Evolutionary conservation across 768 basidiomycete species (phyloP), one percentile per base, ranked within the genome.

Genomic region (Boletus eberwhitei): DNA sequence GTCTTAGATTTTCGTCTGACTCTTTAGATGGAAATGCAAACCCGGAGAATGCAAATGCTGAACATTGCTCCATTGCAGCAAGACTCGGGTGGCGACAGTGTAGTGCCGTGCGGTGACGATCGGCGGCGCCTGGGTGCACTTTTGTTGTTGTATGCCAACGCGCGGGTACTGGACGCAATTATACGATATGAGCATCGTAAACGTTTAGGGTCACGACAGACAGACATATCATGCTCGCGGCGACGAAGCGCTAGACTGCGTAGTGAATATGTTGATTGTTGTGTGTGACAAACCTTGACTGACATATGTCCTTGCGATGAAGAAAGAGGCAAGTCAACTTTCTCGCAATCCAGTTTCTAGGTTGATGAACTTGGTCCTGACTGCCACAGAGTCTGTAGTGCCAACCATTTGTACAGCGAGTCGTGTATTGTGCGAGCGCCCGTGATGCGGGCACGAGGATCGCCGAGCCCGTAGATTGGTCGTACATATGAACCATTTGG

Each of bases 401-500:
- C 29, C 29, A 29, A 8, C 29, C 29, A 9, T 1, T 29, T 8
- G 29, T 29, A 29, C 7, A 29, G 8, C 8, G 29, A 29, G 8
- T 29, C 1, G 29, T 29, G 29, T 29, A 24, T 24, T 24, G 24
- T 24, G 24, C 4, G 21, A 11, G 8, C 9, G 14, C 8, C 21
- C 3, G 37, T 5, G 12, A 35, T 24, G 35, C 26, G 19, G 13
- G 21, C 52, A 50, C 16, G 48, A 21, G 76, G 50, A 61, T 85
- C 31, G 80, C 82, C 13, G 75, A 83, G 57, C 77, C 78, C 85
- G 84, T 57, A 86, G 86, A 14, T 49, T 86, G 35, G 79, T 85
- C 52, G 84, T 84, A 42, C 19, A 55, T 63, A 24, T 22, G 7
- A 51, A 52, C 77, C 62, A 1, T 38, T 29, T 26, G 11, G 16